phyloP scores from a whole-genome alignment of 108 stramenopile genomes.

The Parietichytrium sp. region DNA sequence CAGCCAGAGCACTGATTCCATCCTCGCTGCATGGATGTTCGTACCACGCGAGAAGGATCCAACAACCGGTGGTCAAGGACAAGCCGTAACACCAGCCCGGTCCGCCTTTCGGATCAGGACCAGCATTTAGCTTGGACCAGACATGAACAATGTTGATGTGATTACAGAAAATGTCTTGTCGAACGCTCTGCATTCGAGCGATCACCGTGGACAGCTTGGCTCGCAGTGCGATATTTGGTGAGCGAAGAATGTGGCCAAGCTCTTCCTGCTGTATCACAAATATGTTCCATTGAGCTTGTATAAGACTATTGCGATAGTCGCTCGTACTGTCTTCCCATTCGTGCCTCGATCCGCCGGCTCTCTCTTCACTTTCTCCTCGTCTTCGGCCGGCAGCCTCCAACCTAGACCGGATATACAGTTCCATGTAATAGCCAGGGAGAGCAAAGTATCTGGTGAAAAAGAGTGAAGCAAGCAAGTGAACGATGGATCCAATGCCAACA shows the following conservation, averaged over 20 bases:
- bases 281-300: background rate
- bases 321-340: background rate
- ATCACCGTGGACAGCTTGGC: background rate
- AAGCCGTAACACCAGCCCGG: slow-evolving; percentile 2
- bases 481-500: background rate
- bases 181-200: background rate
- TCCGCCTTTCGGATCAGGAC: background rate
- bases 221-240: background rate
- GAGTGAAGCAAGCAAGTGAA: background rate
- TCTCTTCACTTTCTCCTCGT: background rate
- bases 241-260: background rate
- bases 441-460: background rate
- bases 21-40: slow-evolving; percentile 33
- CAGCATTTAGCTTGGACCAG: slow-evolving; percentile 1
- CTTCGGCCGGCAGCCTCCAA: background rate
- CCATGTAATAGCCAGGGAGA: slow-evolving; percentile 7
- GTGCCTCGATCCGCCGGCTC: background rate
- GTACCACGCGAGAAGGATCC: background rate
- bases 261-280: background rate
- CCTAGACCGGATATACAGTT: background rate
- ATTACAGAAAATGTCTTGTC: background rate
- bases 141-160: background rate
- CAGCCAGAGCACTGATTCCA: background rate
- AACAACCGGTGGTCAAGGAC: background rate
- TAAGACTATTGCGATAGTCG: background rate